Conservation (phyloP, 768 basidiomycete species). For the Rhodotorula paludigena region DNA sequence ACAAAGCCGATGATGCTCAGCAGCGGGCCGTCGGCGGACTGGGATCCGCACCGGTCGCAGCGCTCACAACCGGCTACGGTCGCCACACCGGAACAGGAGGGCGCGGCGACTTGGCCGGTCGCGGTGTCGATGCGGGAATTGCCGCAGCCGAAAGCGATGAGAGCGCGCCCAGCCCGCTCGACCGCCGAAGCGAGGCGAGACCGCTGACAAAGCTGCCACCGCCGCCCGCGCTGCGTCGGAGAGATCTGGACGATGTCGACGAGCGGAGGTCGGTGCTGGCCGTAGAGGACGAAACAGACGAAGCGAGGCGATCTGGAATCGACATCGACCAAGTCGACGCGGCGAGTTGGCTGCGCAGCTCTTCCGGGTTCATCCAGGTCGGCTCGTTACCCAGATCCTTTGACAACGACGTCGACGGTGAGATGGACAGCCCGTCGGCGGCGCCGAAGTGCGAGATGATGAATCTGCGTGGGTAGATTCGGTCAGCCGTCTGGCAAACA, state of each 20-base stretch:
- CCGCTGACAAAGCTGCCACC: background rate
- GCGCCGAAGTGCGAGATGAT: constrained; percentile 49
- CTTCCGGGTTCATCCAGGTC: constrained; percentile 6
- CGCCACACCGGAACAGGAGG: constrained; percentile 17
- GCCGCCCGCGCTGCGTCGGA: no score
- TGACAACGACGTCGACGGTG: constrained; percentile 19
- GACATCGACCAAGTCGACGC: background rate
- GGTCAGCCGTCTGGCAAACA: background rate
- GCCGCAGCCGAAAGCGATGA: background rate
- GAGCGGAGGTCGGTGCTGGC: background rate
- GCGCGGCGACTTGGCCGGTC: background rate
- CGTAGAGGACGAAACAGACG: constrained; percentile 9
- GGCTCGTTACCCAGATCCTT: constrained; percentile 12
- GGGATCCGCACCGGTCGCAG: no score
- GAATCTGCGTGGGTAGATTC: constrained; percentile 56
- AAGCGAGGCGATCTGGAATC: background rate
- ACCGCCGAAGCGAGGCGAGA: background rate
- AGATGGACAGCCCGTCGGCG: constrained; percentile 24
- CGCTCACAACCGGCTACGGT: constrained; percentile 1
- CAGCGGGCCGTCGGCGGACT: no score
- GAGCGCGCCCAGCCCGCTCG: background rate
- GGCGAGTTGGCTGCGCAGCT: constrained; percentile 1
- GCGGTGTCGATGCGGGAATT: background rate
- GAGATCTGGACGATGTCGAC: background rate
- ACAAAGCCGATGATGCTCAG: background rate